Percentiles rank a stretch among this genome's conserved stretches.
phyloP scores from a whole-genome alignment of 192 early-diverging fungal genomes.

The Linderina pennispora region DNA sequence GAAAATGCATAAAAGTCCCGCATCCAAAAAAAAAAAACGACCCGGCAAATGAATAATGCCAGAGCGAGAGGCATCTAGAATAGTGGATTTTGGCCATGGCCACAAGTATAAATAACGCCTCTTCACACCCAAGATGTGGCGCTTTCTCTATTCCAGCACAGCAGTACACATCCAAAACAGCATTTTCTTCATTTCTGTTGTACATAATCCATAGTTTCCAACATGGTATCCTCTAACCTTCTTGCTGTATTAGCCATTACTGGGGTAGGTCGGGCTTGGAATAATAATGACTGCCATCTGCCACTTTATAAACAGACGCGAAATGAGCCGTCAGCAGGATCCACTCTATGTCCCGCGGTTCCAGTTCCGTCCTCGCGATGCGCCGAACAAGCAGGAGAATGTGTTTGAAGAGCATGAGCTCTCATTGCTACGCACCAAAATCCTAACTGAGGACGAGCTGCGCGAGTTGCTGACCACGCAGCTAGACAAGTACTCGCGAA shows the following conservation, averaged over 20 bases:
- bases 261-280: constrained; percentile 3
- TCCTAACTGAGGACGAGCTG: constrained; percentile 3
- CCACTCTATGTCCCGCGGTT: neutral
- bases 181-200: neutral
- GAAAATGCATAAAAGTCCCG: too few relatives aligned
- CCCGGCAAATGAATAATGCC: too few relatives aligned
- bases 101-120: neutral
- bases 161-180: neutral
- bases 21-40: too few relatives aligned
- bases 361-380: constrained; percentile 4
- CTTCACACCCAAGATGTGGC: neutral
- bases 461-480: neutral
- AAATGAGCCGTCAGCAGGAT: neutral
- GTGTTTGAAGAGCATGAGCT: constrained; percentile 9
- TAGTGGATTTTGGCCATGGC: too few relatives aligned
- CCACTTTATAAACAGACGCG: constrained; percentile 4
- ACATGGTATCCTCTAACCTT: neutral
- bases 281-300: neutral
- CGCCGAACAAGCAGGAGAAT: neutral
- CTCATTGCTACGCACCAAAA: constrained; percentile 2
- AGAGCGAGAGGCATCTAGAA: too few relatives aligned
- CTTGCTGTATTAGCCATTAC: neutral
- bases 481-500: neutral
- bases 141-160: neutral
- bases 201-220: neutral